A percentile compares a stretch with the other conserved stretches of the same genome.
These are phyloP conservation scores for Blastomyces gilchristii DNA, from an alignment of 2,329 filamentous ascomycete genomes.

Conservation along the genomic window DNA sequence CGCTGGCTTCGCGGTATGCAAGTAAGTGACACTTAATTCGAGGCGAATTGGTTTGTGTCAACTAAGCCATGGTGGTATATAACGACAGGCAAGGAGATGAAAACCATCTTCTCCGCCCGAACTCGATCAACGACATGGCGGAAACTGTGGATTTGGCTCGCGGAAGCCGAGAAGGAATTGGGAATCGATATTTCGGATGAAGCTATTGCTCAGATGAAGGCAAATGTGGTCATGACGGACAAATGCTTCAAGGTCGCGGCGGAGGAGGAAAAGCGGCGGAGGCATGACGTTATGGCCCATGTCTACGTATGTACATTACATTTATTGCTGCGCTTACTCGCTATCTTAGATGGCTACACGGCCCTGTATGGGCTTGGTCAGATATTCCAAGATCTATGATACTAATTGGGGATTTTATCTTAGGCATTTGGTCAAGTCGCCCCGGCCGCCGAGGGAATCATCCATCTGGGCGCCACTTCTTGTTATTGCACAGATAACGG, in stretches of 20 bases:
- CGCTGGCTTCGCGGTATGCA: constrained; percentile 62
- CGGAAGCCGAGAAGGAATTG: constrained; percentile 70
- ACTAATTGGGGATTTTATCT: constrained; percentile 6
- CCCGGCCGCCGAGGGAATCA: constrained; percentile 69
- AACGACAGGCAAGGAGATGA: constrained; percentile 50
- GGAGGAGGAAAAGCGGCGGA: constrained; percentile 63
- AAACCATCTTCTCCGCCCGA: constrained; percentile 66
- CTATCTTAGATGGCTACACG: background rate
- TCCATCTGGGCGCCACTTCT: constrained; percentile 60
- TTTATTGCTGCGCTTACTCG: background rate
- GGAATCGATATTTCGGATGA: constrained; percentile 56
- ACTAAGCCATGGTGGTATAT: background rate
- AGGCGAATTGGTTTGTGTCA: background rate
- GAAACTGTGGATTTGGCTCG: constrained; percentile 74
- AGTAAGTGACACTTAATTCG: constrained; percentile 28
- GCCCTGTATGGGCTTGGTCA: background rate
- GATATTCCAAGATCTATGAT: background rate
- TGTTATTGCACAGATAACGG: constrained; percentile 54
- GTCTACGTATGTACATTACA: constrained; percentile 41
- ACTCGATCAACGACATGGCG: constrained; percentile 70
- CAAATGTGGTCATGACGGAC: constrained; percentile 64
- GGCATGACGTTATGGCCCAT: constrained; percentile 57
- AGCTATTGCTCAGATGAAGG: constrained; percentile 65
- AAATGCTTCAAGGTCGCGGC: constrained; percentile 64
- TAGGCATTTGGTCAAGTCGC: constrained; percentile 53